Percentiles rank a stretch among this genome's conserved stretches.
These are phyloP conservation scores for Camelina neglecta DNA, from an alignment of 345 rosid genomes.

Conservation along the genomic window DNA sequence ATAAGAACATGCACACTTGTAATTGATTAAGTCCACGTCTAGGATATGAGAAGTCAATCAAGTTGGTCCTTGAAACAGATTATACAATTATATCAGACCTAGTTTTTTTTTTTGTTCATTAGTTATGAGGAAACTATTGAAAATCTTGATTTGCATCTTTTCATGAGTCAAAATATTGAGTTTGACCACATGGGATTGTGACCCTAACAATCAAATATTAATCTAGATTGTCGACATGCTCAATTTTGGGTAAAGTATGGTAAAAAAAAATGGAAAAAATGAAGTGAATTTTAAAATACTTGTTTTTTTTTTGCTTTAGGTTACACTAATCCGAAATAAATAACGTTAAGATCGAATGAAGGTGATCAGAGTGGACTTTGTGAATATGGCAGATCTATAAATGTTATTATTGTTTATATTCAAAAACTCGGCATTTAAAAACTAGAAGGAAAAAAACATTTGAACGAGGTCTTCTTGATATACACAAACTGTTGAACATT, in stretches of 20 bases:
- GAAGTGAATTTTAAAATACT: background rate
- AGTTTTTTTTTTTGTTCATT: background rate
- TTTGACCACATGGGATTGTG: slow-evolving; percentile 35
- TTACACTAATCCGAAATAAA: background rate
- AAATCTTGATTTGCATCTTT: slow-evolving; percentile 19
- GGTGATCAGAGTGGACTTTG: background rate
- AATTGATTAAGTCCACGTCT: slow-evolving; percentile 25
- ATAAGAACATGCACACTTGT: slow-evolving; percentile 5
- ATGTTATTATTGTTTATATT: no score
- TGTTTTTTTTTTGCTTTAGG: background rate
- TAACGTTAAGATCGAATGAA: background rate
- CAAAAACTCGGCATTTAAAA: background rate
- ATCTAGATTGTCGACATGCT: slow-evolving; percentile 11
- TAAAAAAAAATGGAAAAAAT: background rate
- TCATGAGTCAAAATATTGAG: slow-evolving; percentile 36
- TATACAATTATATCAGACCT: slow-evolving; percentile 3
- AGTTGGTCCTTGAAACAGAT: slow-evolving; percentile 32
- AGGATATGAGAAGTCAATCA: slow-evolving; percentile 33
- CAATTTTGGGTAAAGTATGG: background rate
- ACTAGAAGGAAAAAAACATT: background rate
- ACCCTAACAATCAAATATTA: slow-evolving; percentile 18
- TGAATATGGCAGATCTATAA: background rate
- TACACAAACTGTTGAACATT: slow-evolving; percentile 39
- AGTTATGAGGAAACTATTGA: slow-evolving; percentile 10
- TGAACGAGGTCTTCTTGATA: slow-evolving; percentile 30